Conservation (phyloP, 805 yeast genomes). For the Ogataea glucozyma region DNA sequence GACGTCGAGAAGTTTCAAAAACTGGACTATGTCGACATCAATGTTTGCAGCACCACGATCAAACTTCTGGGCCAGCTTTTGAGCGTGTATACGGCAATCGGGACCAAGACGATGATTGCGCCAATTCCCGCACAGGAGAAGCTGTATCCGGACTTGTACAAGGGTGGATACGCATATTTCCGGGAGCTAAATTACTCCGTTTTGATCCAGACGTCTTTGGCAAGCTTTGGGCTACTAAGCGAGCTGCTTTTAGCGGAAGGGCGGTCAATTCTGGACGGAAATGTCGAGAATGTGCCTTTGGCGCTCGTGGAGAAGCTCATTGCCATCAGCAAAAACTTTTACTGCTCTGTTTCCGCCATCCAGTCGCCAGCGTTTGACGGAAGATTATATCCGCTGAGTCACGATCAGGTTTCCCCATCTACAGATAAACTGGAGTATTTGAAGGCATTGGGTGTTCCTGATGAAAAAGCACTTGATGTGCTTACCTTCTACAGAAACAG, state of each 20-base stretch:
- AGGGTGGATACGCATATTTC: constrained; percentile 26
- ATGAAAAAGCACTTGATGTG: constrained; percentile 33
- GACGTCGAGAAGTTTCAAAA: constrained; percentile 20
- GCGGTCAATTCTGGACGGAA: constrained; percentile 21
- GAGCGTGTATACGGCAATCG: constrained; percentile 46
- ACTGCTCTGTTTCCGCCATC: constrained; percentile 38
- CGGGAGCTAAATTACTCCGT: constrained; percentile 30
- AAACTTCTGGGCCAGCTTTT: constrained; percentile 34
- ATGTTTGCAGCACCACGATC: constrained; percentile 26
- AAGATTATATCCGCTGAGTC: constrained; percentile 38
- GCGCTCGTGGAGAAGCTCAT: constrained; percentile 47
- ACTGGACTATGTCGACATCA: constrained; percentile 28
- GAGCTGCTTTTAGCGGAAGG: constrained; percentile 35
- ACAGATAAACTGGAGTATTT: constrained; percentile 37
- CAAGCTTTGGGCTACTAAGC: constrained; percentile 42
- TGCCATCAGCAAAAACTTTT: constrained; percentile 44
- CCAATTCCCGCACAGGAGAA: constrained; percentile 37
- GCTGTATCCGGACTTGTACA: constrained; percentile 41
- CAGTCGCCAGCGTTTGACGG: constrained; percentile 38
- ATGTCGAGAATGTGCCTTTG: constrained; percentile 35
- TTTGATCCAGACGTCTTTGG: constrained; percentile 41
- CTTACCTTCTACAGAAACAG: constrained; percentile 26
- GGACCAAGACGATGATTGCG: constrained; percentile 37
- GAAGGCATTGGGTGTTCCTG: constrained; percentile 32
- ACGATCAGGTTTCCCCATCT: constrained; percentile 44